phyloP scores from a whole-genome alignment of 2,329 filamentous ascomycete genomes.

The Cyanodermella asteris region DNA sequence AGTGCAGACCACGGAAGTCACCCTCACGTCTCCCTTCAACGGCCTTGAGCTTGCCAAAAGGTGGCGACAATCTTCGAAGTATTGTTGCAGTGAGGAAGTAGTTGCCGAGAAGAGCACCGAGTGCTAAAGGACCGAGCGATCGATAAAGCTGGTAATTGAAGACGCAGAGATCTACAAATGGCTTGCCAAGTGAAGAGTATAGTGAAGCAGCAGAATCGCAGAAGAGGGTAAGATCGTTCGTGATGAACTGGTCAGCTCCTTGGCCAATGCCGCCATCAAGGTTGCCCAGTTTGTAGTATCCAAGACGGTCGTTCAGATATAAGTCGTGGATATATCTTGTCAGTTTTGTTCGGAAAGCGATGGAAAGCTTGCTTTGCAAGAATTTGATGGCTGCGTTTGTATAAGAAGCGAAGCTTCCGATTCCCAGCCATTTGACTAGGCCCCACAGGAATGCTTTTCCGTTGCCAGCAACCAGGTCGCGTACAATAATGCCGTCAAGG shows the following conservation, averaged over 20 bases:
- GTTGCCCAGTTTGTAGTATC: constrained; percentile 90
- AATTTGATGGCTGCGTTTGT: constrained; percentile 99
- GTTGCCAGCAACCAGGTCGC: constrained; percentile 87
- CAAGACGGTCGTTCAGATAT: constrained; percentile 83
- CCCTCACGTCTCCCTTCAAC: constrained; percentile 90
- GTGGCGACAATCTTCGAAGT: constrained; percentile 68
- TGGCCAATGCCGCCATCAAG: constrained; percentile 82
- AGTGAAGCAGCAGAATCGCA: constrained; percentile 78
- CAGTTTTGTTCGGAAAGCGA: constrained; percentile 84
- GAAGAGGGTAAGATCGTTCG: constrained; percentile 87
- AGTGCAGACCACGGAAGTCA: constrained; percentile 79
- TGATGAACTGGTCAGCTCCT: constrained; percentile 90
- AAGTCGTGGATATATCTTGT: constrained; percentile 95
- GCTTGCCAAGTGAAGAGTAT: constrained; percentile 94
- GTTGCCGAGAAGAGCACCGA: constrained; percentile 70
- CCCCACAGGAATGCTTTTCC: constrained; percentile 75
- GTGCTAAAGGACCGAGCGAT: constrained; percentile 68
- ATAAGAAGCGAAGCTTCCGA: constrained; percentile 83
- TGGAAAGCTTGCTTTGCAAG: constrained; percentile 91
- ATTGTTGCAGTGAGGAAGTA: constrained; percentile 89
- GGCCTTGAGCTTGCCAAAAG: constrained; percentile 90
- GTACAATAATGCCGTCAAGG: constrained; percentile 84
- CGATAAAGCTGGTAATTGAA: constrained; percentile 96
- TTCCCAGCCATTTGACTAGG: constrained; percentile 82
- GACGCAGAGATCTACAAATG: constrained; percentile 85